Evolutionary conservation across 1,139 yeast genomes (phyloP).

Genomic region (Kodamaea fungicola): DNA sequence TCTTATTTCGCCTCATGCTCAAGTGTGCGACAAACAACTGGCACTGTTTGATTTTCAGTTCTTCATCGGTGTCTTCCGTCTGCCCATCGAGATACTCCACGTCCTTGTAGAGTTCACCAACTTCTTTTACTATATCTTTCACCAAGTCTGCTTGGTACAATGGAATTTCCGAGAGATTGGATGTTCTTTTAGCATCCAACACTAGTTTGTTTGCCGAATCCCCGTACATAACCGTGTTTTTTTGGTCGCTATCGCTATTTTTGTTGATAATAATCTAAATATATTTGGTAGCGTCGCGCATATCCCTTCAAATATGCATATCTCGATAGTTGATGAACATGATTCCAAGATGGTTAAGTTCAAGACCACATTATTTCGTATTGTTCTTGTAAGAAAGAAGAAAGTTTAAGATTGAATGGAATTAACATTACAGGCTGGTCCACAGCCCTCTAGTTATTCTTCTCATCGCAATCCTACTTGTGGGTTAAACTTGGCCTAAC

Average conservation of each 20-base stretch:
- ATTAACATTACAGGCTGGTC: no score
- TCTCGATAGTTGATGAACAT: no score
- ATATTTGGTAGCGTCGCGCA: no score
- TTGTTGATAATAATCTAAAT: background rate
- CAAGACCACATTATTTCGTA: no score
- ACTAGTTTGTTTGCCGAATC: slow-evolving; percentile 80
- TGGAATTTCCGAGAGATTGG: slow-evolving; percentile 65
- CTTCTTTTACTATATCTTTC: slow-evolving; percentile 59
- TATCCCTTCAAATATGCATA: no score
- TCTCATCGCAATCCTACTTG: no score
- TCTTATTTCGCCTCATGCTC: slow-evolving; percentile 80
- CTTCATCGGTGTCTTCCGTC: slow-evolving; percentile 26
- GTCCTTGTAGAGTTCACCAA: slow-evolving; percentile 53
- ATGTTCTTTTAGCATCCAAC: slow-evolving; percentile 78
- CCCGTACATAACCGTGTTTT: slow-evolving; percentile 64
- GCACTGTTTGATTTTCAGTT: slow-evolving; percentile 55
- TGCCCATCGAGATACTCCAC: slow-evolving; percentile 35
- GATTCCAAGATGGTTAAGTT: no score
- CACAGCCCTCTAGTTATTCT: no score
- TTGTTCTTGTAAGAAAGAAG: no score
- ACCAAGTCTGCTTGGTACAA: slow-evolving; percentile 75
- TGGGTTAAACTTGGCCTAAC: no score
- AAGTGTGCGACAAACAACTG: slow-evolving; percentile 79
- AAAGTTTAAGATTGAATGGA: no score
- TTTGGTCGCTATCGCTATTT: background rate